Evolutionary conservation across 1,139 yeast species (phyloP).

Genomic region (Geotrichum carabidarum): DNA sequence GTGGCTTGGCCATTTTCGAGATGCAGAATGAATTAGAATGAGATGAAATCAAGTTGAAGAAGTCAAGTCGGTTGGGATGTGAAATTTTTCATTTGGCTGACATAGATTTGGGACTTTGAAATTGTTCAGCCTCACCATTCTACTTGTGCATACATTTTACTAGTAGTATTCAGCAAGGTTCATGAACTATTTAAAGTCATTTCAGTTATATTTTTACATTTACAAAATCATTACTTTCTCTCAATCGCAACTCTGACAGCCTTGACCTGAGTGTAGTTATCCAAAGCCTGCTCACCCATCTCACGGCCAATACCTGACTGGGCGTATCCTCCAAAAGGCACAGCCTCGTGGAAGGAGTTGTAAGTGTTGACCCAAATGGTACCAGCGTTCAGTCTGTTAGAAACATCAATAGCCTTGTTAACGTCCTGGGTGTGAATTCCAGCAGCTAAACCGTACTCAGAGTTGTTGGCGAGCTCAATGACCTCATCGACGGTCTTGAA

Average conservation of each 20-base stretch:
- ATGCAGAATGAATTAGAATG: too few relatives aligned
- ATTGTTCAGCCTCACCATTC: too few relatives aligned
- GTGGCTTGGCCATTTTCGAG: too few relatives aligned
- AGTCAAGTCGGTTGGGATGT: too few relatives aligned
- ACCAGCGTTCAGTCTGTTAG: constrained; percentile 68
- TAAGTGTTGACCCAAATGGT: constrained; percentile 79
- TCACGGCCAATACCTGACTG: constrained; percentile 90
- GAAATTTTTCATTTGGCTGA: too few relatives aligned
- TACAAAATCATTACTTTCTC: constrained; percentile 6
- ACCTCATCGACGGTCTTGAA: constrained; percentile 67
- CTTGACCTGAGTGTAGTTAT: constrained; percentile 76
- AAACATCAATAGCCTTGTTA: constrained; percentile 54
- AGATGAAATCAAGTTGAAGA: too few relatives aligned
- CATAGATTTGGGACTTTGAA: too few relatives aligned
- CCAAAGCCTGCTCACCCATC: constrained; percentile 74
- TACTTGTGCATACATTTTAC: too few relatives aligned
- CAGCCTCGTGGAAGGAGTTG: constrained; percentile 74
- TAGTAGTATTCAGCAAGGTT: too few relatives aligned
- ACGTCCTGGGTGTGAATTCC: constrained; percentile 67
- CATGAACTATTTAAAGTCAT: too few relatives aligned
- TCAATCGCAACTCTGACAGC: constrained; percentile 46
- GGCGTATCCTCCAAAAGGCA: constrained; percentile 80
- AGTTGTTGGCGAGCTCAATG: constrained; percentile 59
- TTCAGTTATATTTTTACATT: too few relatives aligned
- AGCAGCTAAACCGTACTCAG: constrained; percentile 76